Evolutionary conservation across 768 basidiomycete genomes (phyloP), one percentile per base, ranked within the genome.

Genomic region (Leccinum uliginosum): DNA sequence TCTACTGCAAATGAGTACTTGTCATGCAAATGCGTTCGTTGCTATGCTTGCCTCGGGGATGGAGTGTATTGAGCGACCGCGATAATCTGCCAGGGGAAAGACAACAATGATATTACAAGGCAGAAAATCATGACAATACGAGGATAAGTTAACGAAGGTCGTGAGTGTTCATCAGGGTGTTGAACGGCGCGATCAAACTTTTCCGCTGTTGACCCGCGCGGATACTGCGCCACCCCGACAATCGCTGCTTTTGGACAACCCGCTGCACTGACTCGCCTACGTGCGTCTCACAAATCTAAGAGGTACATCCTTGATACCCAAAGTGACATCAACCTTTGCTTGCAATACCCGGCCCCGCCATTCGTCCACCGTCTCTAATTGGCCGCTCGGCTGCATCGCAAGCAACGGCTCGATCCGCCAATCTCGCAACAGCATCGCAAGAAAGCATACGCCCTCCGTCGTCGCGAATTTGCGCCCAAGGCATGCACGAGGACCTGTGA

Each of bases 391-490:
- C 21, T 56, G 49, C 43, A 30, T 50, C 21, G 60, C 50, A 26
- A 83, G 64, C n/a, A 75, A 53, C 1, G 81, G 80, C 51, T 80
- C 76, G 11, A 85, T 64, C 27, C 68, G 74, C 78, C 78, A 85
- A 46, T 84, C 83, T 17, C 80, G 73, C 21, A 84, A 66, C 8
- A 84, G 62, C 62, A 74, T 67, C 1, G 80, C 74, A 19, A 85
- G 73, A 71, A 85, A 81, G 50, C 75, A 77, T 17, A 84, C 75
- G 2, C 75, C 73, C 62, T 85, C 82, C 0, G 73, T 75, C 1
- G 75, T 73, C 3, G 83, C 80, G 60, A 86, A 85, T 58, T 76
- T 81, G 27, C 80, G 71, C 5, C 83, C 84, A 12, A 83, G 68
- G 58, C 84, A 86, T 15, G 66, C 62, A 15, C 82, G 76, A 29